Conservation (phyloP, 768 basidiomycete species). For the Rhodosporidiobolus sp. region DNA sequence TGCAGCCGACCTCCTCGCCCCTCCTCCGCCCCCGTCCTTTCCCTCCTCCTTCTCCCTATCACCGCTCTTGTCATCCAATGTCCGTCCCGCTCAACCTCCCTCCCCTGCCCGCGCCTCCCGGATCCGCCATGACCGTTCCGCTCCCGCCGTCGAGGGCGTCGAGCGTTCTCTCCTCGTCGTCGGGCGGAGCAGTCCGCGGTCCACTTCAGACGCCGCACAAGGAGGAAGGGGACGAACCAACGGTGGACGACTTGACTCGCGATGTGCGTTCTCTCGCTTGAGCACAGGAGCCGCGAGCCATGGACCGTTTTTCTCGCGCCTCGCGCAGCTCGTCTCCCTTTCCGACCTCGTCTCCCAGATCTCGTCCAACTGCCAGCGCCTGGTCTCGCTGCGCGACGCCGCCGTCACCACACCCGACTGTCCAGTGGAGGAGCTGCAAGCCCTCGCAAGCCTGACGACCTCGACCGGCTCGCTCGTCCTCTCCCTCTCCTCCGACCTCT, state of each 20-base stretch:
- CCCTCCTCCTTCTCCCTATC: too few relatives aligned
- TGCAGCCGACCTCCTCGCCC: too few relatives aligned
- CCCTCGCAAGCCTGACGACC: constrained; percentile 1
- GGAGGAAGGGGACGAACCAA: not conserved
- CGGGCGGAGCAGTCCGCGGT: not conserved
- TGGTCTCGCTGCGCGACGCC: constrained; percentile 6
- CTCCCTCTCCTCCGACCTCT: constrained; percentile 1
- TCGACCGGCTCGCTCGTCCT: not conserved
- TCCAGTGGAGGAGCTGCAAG: not conserved
- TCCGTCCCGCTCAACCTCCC: not conserved
- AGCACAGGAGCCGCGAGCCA: not conserved
- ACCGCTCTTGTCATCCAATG: too few relatives aligned
- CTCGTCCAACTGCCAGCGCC: not conserved
- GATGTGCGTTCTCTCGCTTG: constrained; percentile 8
- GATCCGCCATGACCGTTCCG: not conserved
- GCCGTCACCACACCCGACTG: not conserved
- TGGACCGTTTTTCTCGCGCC: not conserved
- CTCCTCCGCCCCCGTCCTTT: too few relatives aligned
- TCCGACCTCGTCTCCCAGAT: constrained; percentile 4
- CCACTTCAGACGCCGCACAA: not conserved
- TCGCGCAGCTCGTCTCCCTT: not conserved
- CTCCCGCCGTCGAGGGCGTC: not conserved
- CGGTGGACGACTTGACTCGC: constrained; percentile 19
- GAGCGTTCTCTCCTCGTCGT: not conserved
- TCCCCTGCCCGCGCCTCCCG: not conserved